Evolutionary conservation across 164 flowering plant genomes (phyloP).

Genomic region (Chloranthus sessilifolius): DNA sequence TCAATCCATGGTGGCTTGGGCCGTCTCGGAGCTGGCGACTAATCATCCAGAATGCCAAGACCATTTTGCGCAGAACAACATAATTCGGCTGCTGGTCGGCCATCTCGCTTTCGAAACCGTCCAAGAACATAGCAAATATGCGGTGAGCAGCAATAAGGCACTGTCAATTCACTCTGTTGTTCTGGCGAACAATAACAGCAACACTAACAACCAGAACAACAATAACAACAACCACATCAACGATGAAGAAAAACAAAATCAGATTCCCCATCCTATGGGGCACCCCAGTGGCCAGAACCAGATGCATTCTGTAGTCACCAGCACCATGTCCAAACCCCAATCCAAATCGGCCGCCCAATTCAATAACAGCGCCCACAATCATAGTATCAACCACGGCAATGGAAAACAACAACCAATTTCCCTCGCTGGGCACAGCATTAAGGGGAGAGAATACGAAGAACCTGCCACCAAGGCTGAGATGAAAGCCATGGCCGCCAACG

Average conservation of each 20-base stretch:
- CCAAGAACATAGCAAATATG: slow-evolving; percentile 84
- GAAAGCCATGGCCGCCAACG: slow-evolving; percentile 87
- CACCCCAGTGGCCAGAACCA: slow-evolving; percentile 23
- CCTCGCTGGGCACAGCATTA: slow-evolving; percentile 48
- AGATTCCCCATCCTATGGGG: slow-evolving; percentile 36
- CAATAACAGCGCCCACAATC: not conserved
- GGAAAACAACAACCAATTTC: slow-evolving; percentile 14
- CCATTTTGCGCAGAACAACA: slow-evolving; percentile 67
- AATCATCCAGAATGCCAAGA: slow-evolving; percentile 75
- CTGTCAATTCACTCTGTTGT: slow-evolving; percentile 57
- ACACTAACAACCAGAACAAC: not conserved
- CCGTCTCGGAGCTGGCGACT: slow-evolving; percentile 63
- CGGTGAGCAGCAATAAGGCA: slow-evolving; percentile 37
- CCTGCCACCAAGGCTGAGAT: slow-evolving; percentile 56
- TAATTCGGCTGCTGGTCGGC: slow-evolving; percentile 64
- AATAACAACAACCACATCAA: not conserved
- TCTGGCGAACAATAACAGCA: slow-evolving; percentile 35
- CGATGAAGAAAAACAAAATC: not conserved
- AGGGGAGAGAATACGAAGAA: slow-evolving; percentile 66
- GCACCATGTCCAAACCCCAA: slow-evolving; percentile 33
- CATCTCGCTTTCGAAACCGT: slow-evolving; percentile 86
- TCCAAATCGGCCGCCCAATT: slow-evolving; percentile 9
- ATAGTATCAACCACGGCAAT: slow-evolving; percentile 1
- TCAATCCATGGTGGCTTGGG: slow-evolving; percentile 79
- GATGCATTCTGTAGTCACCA: slow-evolving; percentile 49